Evolutionary conservation across 2,329 filamentous ascomycete genomes (phyloP).

Genomic region (Cordyceps farinosa): DNA sequence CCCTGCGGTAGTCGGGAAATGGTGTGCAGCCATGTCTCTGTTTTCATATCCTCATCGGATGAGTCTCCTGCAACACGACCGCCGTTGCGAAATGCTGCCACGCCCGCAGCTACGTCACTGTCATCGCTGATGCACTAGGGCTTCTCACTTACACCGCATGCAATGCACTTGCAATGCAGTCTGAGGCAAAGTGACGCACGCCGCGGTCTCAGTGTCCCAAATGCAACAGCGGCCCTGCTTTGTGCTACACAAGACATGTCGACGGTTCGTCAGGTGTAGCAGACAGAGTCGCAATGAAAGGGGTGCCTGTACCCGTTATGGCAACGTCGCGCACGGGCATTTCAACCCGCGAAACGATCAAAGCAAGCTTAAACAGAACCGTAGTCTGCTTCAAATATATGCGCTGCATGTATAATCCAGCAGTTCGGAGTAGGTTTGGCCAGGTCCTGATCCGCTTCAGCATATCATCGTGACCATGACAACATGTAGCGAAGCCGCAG

Average conservation of each 20-base stretch:
- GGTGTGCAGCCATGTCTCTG: background rate
- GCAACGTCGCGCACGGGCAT: background rate
- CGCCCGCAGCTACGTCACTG: background rate
- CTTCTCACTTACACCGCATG: background rate
- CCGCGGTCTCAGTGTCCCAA: constrained; percentile 10
- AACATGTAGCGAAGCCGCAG: background rate
- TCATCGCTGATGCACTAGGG: background rate
- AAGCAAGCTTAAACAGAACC: constrained; percentile 15
- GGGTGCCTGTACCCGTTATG: background rate
- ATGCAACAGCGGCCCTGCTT: background rate
- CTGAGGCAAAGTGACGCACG: constrained; percentile 9
- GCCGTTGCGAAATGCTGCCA: background rate
- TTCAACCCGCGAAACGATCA: background rate
- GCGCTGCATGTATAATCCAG: background rate
- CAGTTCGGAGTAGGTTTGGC: background rate
- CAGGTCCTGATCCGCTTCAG: background rate
- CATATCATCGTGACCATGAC: background rate
- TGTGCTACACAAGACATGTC: background rate
- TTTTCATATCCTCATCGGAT: background rate
- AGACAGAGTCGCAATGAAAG: background rate
- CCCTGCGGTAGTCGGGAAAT: background rate
- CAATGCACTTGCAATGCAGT: background rate
- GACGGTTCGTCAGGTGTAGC: background rate
- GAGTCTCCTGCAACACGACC: background rate
- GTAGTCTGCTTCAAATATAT: background rate